phyloP scores from a whole-genome alignment of 495 filamentous ascomycete species.

The Tuber indicum region DNA sequence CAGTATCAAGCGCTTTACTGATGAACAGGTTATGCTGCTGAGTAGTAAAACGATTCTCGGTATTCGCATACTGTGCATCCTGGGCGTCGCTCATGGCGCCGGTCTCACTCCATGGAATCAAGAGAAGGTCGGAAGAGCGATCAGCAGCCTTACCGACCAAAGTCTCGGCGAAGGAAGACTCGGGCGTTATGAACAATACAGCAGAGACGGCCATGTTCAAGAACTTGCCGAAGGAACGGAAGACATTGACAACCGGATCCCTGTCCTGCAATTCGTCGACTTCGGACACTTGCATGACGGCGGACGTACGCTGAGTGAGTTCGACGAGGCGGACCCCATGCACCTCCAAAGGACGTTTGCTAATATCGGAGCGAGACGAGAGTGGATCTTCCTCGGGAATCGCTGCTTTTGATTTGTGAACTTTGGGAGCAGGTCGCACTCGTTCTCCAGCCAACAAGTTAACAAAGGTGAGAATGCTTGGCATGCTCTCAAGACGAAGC shows the following conservation, averaged over 20 bases:
- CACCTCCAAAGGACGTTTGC: slow-evolving; percentile 60
- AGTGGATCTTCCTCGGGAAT: slow-evolving; percentile 34
- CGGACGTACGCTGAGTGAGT: slow-evolving; percentile 85
- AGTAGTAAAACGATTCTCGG: slow-evolving; percentile 50
- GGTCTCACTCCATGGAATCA: slow-evolving; percentile 89
- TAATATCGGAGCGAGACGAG: slow-evolving; percentile 24
- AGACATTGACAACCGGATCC: slow-evolving; percentile 89
- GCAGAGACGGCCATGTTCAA: slow-evolving; percentile 79
- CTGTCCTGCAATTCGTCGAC: slow-evolving; percentile 65
- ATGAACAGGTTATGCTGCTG: slow-evolving; percentile 61
- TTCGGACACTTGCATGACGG: slow-evolving; percentile 90
- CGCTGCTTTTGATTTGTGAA: slow-evolving; percentile 50
- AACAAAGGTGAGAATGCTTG: slow-evolving; percentile 77
- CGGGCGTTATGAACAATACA: slow-evolving; percentile 67
- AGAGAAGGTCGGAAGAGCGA: slow-evolving; percentile 65
- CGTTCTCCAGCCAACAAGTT: slow-evolving; percentile 60
- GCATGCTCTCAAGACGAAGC: slow-evolving; percentile 83
- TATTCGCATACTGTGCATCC: slow-evolving; percentile 21
- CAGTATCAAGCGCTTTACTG: slow-evolving; percentile 53
- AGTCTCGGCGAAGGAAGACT: slow-evolving; percentile 69
- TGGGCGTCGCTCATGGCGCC: slow-evolving; percentile 62
- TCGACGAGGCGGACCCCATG: slow-evolving; percentile 81
- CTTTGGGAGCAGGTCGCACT: slow-evolving; percentile 42
- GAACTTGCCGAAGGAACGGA: slow-evolving; percentile 78
- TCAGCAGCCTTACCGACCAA: slow-evolving; percentile 62